Evolutionary conservation across 2,329 filamentous ascomycete species (phyloP).

Genomic region (Monilinia fructigena): DNA sequence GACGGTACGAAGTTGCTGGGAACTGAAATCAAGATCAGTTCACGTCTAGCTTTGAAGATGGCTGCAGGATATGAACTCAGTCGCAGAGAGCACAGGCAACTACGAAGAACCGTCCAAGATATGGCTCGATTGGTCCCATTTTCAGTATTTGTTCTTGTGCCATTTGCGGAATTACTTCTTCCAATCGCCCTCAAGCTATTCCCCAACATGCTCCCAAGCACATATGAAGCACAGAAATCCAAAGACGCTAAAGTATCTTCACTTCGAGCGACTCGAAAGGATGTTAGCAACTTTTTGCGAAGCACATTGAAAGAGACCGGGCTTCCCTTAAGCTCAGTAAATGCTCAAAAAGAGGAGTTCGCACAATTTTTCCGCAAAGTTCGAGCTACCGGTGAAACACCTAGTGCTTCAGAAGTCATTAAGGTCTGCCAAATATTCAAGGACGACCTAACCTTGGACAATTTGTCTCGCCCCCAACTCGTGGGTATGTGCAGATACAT

Average conservation of each 20-base stretch:
- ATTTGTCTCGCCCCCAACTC: conserved; percentile 89
- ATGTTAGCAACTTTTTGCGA: conserved; percentile 87
- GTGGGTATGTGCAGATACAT: conserved; percentile 98
- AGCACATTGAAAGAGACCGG: conserved; percentile 92
- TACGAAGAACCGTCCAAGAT: conserved; percentile 91
- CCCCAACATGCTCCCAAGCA: conserved; percentile 95
- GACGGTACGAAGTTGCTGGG: conserved; percentile 94
- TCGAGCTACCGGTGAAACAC: conserved; percentile 83
- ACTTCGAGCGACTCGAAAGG: conserved; percentile 83
- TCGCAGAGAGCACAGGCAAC: conserved; percentile 86
- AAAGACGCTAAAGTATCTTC: conserved; percentile 84
- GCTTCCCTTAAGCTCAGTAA: conserved; percentile 78
- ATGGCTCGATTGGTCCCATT: conserved; percentile 90
- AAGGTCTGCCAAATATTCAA: conserved; percentile 99
- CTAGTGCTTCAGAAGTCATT: conserved; percentile 87
- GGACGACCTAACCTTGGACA: conserved; percentile 95
- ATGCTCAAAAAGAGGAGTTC: conserved; percentile 90
- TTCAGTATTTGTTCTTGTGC: conserved; percentile 94
- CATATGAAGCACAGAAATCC: conserved; percentile 87
- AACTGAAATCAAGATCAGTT: conserved; percentile 90
- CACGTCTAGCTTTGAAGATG: conserved; percentile 91
- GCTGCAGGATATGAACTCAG: conserved; percentile 95
- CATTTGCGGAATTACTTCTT: conserved; percentile 89
- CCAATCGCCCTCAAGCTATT: conserved; percentile 91
- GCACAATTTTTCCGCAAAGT: conserved; percentile 97